Evolutionary conservation across 2,329 filamentous ascomycete genomes (phyloP).

Genomic region (Calonectria honghensis): DNA sequence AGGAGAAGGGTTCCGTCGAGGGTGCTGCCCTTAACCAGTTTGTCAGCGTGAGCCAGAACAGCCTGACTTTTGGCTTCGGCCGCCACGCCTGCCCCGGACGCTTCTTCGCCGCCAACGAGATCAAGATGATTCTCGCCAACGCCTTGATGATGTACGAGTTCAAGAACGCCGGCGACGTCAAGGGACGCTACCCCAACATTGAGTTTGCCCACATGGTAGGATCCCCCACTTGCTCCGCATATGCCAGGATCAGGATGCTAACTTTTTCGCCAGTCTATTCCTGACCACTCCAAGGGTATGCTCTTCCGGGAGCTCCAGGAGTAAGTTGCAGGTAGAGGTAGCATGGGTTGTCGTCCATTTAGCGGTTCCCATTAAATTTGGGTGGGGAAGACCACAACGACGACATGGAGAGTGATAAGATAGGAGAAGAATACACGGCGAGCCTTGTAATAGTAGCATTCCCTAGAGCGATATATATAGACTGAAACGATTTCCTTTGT

Average conservation of each 20-base stretch:
- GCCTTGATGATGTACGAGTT: constrained; percentile 64
- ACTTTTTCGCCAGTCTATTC: constrained; percentile 26
- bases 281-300: constrained; percentile 16
- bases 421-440: not conserved
- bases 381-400: not conserved
- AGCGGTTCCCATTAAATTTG: not conserved
- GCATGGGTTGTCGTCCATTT: not conserved
- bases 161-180: constrained; percentile 2
- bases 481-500: constrained; percentile 21
- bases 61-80: constrained; percentile 62
- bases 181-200: constrained; percentile 24
- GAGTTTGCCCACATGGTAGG: constrained; percentile 35
- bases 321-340: not conserved
- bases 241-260: not conserved
- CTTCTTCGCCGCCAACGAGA: constrained; percentile 67
- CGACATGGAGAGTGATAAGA: not conserved
- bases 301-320: constrained; percentile 22
- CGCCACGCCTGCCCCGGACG: constrained; percentile 65
- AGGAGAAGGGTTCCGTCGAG: constrained; percentile 42
- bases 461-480: constrained; percentile 5
- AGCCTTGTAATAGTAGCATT: constrained; percentile 3
- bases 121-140: constrained; percentile 66
- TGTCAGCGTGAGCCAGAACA: constrained; percentile 61
- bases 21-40: constrained; percentile 61
- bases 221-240: not conserved